Base-by-base conservation (phyloP, 495 filamentous ascomycete species). In the Lentithecium fluviatile region DNA sequence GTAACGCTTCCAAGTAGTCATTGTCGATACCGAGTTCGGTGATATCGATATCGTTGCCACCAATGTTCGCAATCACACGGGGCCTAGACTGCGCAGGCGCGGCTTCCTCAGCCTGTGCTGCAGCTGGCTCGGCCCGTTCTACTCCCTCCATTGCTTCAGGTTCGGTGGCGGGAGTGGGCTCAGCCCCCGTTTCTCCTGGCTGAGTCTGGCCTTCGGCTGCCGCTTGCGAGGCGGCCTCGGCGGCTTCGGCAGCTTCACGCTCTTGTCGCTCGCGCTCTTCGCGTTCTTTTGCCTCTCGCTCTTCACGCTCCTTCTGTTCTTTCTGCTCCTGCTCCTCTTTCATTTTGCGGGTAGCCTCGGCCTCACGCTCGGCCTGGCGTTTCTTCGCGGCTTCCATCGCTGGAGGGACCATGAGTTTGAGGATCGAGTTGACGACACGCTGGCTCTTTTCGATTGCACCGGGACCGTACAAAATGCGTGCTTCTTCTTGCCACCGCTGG, bases 1-100 rank as follows among this genome's bases (percentile, higher is more conserved):
- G 94, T 17, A 99, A 78, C 37, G 91, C 95, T 54, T 94, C 90
- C 2, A 99, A 82, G 72, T 95, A 99, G 40, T 91, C 91, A 13
- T 88, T 82, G 67, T 99, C 94, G 58, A 99, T 97, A 58, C 91
- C 91, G 64, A 99, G 81, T 24, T 85, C 88, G 4, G 94, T 97
- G 54, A 99, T 93, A 70, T 99, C 93, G 46, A 95, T 78, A 52
- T 89, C 82, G 46, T 86, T 85, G 25, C 91, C 91, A 64, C 91
- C 83, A 52, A 99, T 89, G 0, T 82, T 92, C 6, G 88, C 92
- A 48, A 81, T 82, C 47, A 93, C 80, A 13, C 89, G 88, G 38
- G 78, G 70, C 23, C 76, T 78, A 46, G 78, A 71, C 55, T 85
- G 81, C 21, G 80, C 74, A 45, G 83, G 77, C 2, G 75, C 78